Conservation (phyloP, 768 basidiomycete genomes). For the Aureoboletus auriporus region DNA sequence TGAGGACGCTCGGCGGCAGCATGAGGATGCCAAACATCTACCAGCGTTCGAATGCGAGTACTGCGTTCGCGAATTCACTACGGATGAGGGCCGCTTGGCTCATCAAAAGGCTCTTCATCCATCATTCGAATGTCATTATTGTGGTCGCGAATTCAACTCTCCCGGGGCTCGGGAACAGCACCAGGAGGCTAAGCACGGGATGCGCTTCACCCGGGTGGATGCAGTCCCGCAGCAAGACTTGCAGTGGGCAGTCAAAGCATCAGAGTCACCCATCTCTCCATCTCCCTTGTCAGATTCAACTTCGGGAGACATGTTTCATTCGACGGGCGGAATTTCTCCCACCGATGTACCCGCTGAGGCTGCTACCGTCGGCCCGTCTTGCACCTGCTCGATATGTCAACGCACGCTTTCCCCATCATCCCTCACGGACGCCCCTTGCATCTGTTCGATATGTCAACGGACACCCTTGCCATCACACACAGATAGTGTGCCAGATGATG, state of each 20-base stretch:
- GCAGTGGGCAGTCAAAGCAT: background rate
- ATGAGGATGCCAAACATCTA: conserved; percentile 9
- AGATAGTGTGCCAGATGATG: background rate
- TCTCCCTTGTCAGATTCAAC: conserved; percentile 5
- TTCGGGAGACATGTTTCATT: conserved; percentile 7
- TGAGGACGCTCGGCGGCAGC: conserved; percentile 1
- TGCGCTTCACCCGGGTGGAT: background rate
- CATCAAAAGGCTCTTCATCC: conserved; percentile 6
- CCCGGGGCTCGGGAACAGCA: too few species aligned
- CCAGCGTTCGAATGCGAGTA: conserved; percentile 1
- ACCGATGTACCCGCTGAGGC: background rate
- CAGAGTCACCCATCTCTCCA: background rate
- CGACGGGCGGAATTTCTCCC: background rate
- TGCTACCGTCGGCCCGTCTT: background rate
- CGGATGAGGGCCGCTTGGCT: background rate
- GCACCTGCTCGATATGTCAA: conserved; percentile 8
- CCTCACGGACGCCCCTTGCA: background rate
- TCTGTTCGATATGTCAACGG: conserved; percentile 9
- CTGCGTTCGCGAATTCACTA: conserved; percentile 1
- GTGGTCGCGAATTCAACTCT: too few species aligned
- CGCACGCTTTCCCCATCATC: background rate
- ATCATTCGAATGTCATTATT: too few species aligned
- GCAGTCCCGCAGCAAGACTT: background rate
- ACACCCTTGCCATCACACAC: background rate
- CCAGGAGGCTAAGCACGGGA: too few species aligned